Evolutionary conservation across 148 eudicot species (phyloP).

Genomic region (Fallopia convolvulus): DNA sequence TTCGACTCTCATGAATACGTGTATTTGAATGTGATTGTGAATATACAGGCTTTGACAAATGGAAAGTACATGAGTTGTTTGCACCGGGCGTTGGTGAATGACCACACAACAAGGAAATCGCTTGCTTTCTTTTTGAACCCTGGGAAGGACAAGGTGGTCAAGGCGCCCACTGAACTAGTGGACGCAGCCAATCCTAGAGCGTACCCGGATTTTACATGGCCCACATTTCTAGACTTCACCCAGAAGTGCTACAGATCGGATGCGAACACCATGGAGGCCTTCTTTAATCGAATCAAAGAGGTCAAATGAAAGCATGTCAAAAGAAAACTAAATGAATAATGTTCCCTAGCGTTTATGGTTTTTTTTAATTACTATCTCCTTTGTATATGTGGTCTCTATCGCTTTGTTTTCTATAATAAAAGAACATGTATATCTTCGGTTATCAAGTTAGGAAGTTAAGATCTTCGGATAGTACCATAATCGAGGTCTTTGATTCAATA

Average conservation of each 20-base stretch:
- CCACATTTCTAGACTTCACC: constrained; percentile 47
- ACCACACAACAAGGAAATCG: constrained; percentile 45
- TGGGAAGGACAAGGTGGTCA: constrained; percentile 44
- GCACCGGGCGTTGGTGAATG: constrained; percentile 73
- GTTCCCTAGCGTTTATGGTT: no score
- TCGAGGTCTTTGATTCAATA: no score
- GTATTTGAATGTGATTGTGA: neutral
- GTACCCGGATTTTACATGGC: constrained; percentile 70
- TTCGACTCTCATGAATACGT: no score
- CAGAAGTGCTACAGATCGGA: constrained; percentile 62
- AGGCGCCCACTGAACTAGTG: constrained; percentile 47
- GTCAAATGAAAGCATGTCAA: no score
- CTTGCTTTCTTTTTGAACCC: constrained; percentile 66
- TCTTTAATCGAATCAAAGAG: constrained; percentile 30
- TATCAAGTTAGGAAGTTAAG: no score
- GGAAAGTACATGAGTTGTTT: constrained; percentile 70
- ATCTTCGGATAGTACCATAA: no score
- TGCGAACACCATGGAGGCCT: constrained; percentile 47
- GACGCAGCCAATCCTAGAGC: constrained; percentile 28
- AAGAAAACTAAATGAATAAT: no score
- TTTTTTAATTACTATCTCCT: no score
- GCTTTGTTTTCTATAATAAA: no score
- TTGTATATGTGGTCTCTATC: no score
- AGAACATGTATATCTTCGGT: no score
- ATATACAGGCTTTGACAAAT: constrained; percentile 46